A percentile compares a stretch with the other conserved stretches of the same genome.
These are phyloP conservation scores for Acanthamoeba lenticulata DNA, from an alignment of 208 protist genomes.

Conservation along the genomic window DNA sequence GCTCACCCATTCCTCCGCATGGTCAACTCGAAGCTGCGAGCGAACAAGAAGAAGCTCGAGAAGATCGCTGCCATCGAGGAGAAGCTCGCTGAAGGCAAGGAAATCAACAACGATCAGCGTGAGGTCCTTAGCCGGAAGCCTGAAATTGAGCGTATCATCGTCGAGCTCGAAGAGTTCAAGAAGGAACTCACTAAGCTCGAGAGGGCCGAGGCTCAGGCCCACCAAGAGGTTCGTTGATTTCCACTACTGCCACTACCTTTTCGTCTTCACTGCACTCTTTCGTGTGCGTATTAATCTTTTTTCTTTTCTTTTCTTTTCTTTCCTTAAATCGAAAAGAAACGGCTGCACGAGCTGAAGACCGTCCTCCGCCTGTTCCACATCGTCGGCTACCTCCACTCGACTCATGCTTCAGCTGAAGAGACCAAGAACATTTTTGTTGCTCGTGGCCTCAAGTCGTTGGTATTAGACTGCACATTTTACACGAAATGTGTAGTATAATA, in stretches of 20 bases:
- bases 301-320: background rate
- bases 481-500: background rate
- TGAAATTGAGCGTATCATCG: background rate
- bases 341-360: background rate
- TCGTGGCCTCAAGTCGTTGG: background rate
- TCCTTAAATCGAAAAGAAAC: too few species aligned
- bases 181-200: background rate
- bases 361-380: slow-evolving; percentile 13
- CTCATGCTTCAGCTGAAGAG: background rate
- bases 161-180: slow-evolving; percentile 1
- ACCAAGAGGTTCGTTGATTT: background rate
- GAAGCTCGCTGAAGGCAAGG: slow-evolving; percentile 16
- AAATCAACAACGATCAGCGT: slow-evolving; percentile 29
- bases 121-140: slow-evolving; percentile 18
- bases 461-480: background rate
- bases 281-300: background rate
- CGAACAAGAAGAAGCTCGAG: slow-evolving; percentile 32
- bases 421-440: background rate
- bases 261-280: background rate
- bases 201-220: background rate
- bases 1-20: background rate
- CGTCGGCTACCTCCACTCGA: background rate
- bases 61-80: slow-evolving; percentile 14
- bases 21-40: background rate
- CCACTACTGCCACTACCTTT: too few species aligned